phyloP scores from a whole-genome alignment of 371 early-diverging fungal genomes.

The Mycotypha africana region DNA sequence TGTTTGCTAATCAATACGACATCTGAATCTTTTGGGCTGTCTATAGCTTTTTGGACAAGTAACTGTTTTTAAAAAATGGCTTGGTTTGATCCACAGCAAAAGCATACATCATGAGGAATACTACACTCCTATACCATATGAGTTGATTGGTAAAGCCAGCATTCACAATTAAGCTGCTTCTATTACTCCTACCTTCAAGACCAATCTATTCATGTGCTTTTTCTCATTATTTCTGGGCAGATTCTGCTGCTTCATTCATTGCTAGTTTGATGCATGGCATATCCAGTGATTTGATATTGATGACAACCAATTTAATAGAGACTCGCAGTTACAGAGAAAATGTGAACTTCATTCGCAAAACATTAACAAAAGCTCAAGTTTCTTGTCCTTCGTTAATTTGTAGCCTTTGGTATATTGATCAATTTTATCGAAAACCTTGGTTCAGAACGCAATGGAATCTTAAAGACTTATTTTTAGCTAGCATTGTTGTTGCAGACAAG shows the following conservation, averaged over 20 bases:
- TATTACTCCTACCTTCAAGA: too few relatives aligned
- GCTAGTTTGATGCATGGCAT: slow-evolving; percentile 38
- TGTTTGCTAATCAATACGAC: too few relatives aligned
- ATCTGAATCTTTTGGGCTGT: not conserved
- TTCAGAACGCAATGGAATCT: slow-evolving; percentile 18
- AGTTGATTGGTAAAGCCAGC: slow-evolving; percentile 40
- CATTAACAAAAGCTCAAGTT: slow-evolving; percentile 45
- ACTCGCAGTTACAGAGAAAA: slow-evolving; percentile 14
- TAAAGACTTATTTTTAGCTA: slow-evolving; percentile 29
- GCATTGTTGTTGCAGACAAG: slow-evolving; percentile 37
- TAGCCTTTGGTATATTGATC: slow-evolving; percentile 50
- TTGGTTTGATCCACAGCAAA: slow-evolving; percentile 16
- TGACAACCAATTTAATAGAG: slow-evolving; percentile 12
- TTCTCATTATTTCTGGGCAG: slow-evolving; percentile 13
- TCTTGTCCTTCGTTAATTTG: slow-evolving; percentile 50
- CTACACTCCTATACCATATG: slow-evolving; percentile 40
- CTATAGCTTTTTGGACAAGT: slow-evolving; percentile 23
- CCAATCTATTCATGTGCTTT: too few relatives aligned
- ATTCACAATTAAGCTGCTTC: not conserved
- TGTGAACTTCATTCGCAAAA: slow-evolving; percentile 48
- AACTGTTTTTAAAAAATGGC: slow-evolving; percentile 21
- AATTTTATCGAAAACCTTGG: slow-evolving; percentile 26
- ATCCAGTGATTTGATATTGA: slow-evolving; percentile 21
- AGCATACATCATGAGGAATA: slow-evolving; percentile 28
- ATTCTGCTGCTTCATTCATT: slow-evolving; percentile 46